These are phyloP conservation scores for Hansenula lynferdii DNA, from an alignment of 1,139 yeast genomes.

Conservation along the genomic window DNA sequence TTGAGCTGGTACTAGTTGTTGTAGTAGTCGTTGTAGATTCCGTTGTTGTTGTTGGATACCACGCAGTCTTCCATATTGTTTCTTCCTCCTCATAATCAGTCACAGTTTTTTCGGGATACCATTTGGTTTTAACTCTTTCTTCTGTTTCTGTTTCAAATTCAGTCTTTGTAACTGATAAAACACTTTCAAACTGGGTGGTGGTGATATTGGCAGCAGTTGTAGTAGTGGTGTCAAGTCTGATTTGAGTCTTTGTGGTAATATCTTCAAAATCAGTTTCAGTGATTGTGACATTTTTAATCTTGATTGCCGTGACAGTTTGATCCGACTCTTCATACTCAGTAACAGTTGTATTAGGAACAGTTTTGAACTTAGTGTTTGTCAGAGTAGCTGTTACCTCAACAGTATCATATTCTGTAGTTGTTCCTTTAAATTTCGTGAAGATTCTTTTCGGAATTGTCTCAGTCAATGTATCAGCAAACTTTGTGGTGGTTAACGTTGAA, in stretches of 20 bases:
- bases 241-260: slow-evolving; percentile 9
- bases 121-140: slow-evolving; percentile 12
- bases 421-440: slow-evolving; percentile 11
- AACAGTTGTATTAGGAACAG: slow-evolving; percentile 13
- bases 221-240: slow-evolving; percentile 16
- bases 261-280: slow-evolving; percentile 16
- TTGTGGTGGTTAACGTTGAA: slow-evolving; percentile 10
- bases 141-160: slow-evolving; percentile 13
- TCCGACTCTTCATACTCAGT: slow-evolving; percentile 20
- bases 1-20: slow-evolving; percentile 8
- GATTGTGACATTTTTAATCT: slow-evolving; percentile 4
- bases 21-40: slow-evolving; percentile 17
- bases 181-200: slow-evolving; percentile 9
- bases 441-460: slow-evolving; percentile 14
- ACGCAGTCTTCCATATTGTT: neutral
- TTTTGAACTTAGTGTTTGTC: slow-evolving; percentile 13
- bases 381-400: slow-evolving; percentile 6
- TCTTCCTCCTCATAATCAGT: slow-evolving; percentile 18
- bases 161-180: slow-evolving; percentile 13
- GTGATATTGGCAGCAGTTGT: slow-evolving; percentile 17
- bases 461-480: slow-evolving; percentile 8
- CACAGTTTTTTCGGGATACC: slow-evolving; percentile 19
- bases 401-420: slow-evolving; percentile 10
- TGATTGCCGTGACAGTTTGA: slow-evolving; percentile 11
- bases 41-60: slow-evolving; percentile 13